Evolutionary conservation across 2,329 filamentous ascomycete species (phyloP).

Genomic region (Rutstroemia sp.): DNA sequence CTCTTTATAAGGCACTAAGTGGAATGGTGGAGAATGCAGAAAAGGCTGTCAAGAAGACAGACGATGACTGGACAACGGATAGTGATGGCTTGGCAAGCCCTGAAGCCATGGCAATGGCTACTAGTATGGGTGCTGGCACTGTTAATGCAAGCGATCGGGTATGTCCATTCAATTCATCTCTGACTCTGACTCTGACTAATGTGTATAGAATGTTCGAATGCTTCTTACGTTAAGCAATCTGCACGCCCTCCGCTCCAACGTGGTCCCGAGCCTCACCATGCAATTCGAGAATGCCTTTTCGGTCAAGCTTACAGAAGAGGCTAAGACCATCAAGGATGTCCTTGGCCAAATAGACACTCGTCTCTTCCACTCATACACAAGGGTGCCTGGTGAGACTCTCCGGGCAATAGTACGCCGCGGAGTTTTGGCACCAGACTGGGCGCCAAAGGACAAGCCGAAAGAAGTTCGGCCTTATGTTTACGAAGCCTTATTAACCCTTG

Average conservation of each 20-base stretch:
- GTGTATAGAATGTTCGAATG: conserved; percentile 75
- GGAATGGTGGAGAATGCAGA: conserved; percentile 98
- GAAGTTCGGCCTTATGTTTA: conserved; percentile 87
- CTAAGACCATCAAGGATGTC: conserved; percentile 84
- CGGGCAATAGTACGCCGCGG: conserved; percentile 65
- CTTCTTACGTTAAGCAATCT: conserved; percentile 91
- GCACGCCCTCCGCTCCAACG: conserved; percentile 69
- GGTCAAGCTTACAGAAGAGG: conserved; percentile 89
- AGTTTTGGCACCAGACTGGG: conserved; percentile 65
- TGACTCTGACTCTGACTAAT: conserved; percentile 21
- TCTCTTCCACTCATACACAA: conserved; percentile 88
- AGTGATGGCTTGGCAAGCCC: conserved; percentile 28
- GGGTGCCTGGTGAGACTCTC: conserved; percentile 63
- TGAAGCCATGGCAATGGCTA: conserved; percentile 28
- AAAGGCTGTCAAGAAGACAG: conserved; percentile 54
- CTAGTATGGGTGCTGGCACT: conserved; percentile 38
- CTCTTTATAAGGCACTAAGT: conserved; percentile 86
- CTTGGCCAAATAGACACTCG: conserved; percentile 83
- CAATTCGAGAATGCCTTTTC: conserved; percentile 93
- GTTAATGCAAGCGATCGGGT: conserved; percentile 47
- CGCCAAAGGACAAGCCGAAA: conserved; percentile 55
- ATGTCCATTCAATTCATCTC: conserved; percentile 22
- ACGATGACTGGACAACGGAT: conserved; percentile 30
- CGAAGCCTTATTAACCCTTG: conserved; percentile 73
- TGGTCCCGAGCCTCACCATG: conserved; percentile 80